Conservation (phyloP, 768 basidiomycete species). For the Suillus subluteus region DNA sequence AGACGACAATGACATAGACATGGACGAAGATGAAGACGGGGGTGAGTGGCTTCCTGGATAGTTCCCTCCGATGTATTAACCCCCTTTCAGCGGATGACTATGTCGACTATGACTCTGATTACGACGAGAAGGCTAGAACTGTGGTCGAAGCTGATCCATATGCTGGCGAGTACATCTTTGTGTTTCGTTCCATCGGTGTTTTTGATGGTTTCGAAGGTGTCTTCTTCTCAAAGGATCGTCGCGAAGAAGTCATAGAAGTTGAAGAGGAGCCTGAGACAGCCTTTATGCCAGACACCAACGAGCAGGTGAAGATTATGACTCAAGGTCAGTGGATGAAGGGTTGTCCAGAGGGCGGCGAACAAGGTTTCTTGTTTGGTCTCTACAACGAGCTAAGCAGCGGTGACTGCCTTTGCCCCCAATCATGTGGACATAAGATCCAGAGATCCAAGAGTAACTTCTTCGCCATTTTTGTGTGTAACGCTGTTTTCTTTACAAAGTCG, state of each 20-base stretch:
- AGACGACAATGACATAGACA: conserved; percentile 51
- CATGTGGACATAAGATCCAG: conserved; percentile 64
- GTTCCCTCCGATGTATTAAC: neutral
- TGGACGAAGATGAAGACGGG: conserved; percentile 56
- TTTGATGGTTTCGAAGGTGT: conserved; percentile 55
- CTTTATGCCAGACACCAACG: conserved; percentile 44
- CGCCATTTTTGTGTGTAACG: conserved; percentile 70
- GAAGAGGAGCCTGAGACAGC: conserved; percentile 73
- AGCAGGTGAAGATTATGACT: conserved; percentile 69
- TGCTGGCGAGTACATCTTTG: conserved; percentile 56
- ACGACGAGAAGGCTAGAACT: conserved; percentile 47
- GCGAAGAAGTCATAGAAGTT: conserved; percentile 90
- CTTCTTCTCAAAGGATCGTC: conserved; percentile 94
- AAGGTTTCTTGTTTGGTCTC: conserved; percentile 83
- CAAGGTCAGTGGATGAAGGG: conserved; percentile 98
- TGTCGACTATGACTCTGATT: conserved; percentile 85
- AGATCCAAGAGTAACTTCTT: conserved; percentile 83
- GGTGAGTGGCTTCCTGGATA: conserved; percentile 32
- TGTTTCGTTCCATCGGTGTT: conserved; percentile 11
- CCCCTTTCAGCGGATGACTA: conserved; percentile 52
- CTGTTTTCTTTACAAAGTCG: neutral
- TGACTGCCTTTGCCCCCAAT: conserved; percentile 69
- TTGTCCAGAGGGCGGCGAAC: conserved; percentile 92
- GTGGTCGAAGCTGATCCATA: conserved; percentile 82
- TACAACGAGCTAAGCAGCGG: conserved; percentile 74